phyloP scores from a whole-genome alignment of 2,329 filamentous ascomycete species.

The Fulvia fulva region DNA sequence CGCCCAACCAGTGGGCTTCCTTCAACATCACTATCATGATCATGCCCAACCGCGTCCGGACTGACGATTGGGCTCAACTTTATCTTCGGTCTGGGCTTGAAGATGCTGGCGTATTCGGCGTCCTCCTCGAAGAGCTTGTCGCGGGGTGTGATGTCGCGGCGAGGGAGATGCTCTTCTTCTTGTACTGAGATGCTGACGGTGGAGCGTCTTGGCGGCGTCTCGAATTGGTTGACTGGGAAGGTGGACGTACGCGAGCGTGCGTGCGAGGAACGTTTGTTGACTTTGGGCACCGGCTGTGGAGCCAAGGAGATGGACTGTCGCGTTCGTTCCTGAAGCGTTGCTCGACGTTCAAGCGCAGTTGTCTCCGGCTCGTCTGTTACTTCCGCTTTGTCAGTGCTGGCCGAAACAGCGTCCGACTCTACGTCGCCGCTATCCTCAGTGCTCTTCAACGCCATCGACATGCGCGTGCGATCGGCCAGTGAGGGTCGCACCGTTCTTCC shows the following conservation, averaged over 20 bases:
- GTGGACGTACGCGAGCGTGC: slow-evolving; percentile 32
- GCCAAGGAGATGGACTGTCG: slow-evolving; percentile 72
- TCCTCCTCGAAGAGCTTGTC: slow-evolving; percentile 69
- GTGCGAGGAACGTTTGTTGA: slow-evolving; percentile 31
- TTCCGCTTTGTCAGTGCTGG: neutral
- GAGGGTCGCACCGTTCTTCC: slow-evolving; percentile 33
- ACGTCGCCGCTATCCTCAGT: slow-evolving; percentile 17
- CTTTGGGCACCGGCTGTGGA: slow-evolving; percentile 34
- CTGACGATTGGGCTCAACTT: slow-evolving; percentile 61
- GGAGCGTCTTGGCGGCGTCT: slow-evolving; percentile 41
- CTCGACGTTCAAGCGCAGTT: neutral
- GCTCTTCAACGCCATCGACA: slow-evolving; percentile 40
- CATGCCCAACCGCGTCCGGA: slow-evolving; percentile 5
- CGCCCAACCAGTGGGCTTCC: neutral
- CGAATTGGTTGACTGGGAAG: slow-evolving; percentile 55
- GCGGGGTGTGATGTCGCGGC: slow-evolving; percentile 49
- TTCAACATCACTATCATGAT: neutral
- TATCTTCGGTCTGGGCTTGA: slow-evolving; percentile 78
- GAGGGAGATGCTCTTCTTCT: neutral
- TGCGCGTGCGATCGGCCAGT: slow-evolving; percentile 45
- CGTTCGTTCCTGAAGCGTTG: slow-evolving; percentile 67
- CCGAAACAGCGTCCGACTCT: slow-evolving; percentile 7
- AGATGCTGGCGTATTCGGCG: slow-evolving; percentile 74
- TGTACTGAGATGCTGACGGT: slow-evolving; percentile 10
- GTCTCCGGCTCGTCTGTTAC: neutral